Evolutionary conservation across 2,329 filamentous ascomycete genomes (phyloP).

Genomic region (Macroventuria anomochaeta): DNA sequence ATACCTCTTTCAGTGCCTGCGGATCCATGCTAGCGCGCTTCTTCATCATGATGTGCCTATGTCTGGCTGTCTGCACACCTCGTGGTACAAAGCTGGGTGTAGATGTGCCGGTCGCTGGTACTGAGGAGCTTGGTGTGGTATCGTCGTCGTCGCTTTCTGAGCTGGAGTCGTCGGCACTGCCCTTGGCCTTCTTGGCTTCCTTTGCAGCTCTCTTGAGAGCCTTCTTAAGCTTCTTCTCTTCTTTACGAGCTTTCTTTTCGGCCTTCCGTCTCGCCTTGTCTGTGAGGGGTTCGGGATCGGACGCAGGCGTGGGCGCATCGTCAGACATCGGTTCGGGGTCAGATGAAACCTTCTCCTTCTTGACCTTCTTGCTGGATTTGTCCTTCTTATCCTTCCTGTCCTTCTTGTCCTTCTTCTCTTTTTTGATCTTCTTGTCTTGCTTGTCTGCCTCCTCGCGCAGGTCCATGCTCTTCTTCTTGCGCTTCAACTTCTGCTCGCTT

Average conservation of each 20-base stretch:
- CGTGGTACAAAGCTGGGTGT: constrained; percentile 57
- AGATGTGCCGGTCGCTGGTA: constrained; percentile 52
- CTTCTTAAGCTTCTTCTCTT: constrained; percentile 57
- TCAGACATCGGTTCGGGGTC: constrained; percentile 28
- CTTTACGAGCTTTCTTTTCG: constrained; percentile 55
- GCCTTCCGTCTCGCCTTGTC: constrained; percentile 50
- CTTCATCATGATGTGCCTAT: constrained; percentile 88
- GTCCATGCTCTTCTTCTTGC: constrained; percentile 48
- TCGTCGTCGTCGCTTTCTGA: constrained; percentile 40
- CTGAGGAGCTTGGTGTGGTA: constrained; percentile 36
- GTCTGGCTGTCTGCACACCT: constrained; percentile 75
- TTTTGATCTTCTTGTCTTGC: constrained; percentile 27
- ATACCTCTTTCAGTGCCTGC: constrained; percentile 83
- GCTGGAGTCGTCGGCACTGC: constrained; percentile 30
- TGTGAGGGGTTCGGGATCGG: constrained; percentile 48
- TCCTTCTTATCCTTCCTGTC: constrained; percentile 41
- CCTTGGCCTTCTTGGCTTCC: constrained; percentile 45
- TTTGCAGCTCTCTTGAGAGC: constrained; percentile 55
- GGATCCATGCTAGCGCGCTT: constrained; percentile 80
- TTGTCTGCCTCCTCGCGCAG: constrained; percentile 39
- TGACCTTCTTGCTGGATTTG: constrained; percentile 28
- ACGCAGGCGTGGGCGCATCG: constrained; percentile 24
- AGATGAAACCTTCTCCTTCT: constrained; percentile 38
- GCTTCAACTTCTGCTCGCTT: constrained; percentile 43
- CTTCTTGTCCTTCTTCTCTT: constrained; percentile 44